Evolutionary conservation across 2,329 filamentous ascomycete species (phyloP).

Genomic region (Colletotrichum ledebouriae): DNA sequence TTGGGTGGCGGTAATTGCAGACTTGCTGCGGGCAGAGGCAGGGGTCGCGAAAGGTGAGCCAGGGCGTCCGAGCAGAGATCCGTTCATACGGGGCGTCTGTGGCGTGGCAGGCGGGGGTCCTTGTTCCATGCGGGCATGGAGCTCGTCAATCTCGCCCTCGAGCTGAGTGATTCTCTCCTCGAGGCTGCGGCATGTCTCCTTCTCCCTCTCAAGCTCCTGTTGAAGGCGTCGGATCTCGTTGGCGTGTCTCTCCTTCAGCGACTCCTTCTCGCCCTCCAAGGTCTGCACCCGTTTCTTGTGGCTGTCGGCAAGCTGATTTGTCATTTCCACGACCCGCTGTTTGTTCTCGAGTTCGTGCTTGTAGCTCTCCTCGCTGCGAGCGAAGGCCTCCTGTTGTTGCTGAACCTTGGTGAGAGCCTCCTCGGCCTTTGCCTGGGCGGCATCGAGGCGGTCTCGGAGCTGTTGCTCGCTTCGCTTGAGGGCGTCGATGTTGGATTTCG

Average conservation of each 20-base stretch:
- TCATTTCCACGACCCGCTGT: slow-evolving; percentile 84
- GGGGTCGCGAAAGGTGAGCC: slow-evolving; percentile 74
- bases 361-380: slow-evolving; percentile 87
- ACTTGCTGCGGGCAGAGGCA: slow-evolving; percentile 68
- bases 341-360: slow-evolving; percentile 87
- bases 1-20: slow-evolving; percentile 70
- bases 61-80: slow-evolving; percentile 64
- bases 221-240: slow-evolving; percentile 69
- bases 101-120: slow-evolving; percentile 61
- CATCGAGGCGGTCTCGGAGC: slow-evolving; percentile 84
- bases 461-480: slow-evolving; percentile 84
- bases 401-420: slow-evolving; percentile 86
- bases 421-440: slow-evolving; percentile 88
- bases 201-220: slow-evolving; percentile 69
- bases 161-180: slow-evolving; percentile 65
- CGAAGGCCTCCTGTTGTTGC: slow-evolving; percentile 85
- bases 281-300: slow-evolving; percentile 79
- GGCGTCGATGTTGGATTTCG: slow-evolving; percentile 80
- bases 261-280: slow-evolving; percentile 73
- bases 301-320: slow-evolving; percentile 80
- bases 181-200: slow-evolving; percentile 59
- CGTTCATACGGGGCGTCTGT: slow-evolving; percentile 73
- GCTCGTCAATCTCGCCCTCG: slow-evolving; percentile 66
- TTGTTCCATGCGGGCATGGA: slow-evolving; percentile 64
- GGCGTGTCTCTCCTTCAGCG: slow-evolving; percentile 74